Conservation (phyloP, 768 basidiomycete genomes). For the Auriscalpium vulgare region DNA sequence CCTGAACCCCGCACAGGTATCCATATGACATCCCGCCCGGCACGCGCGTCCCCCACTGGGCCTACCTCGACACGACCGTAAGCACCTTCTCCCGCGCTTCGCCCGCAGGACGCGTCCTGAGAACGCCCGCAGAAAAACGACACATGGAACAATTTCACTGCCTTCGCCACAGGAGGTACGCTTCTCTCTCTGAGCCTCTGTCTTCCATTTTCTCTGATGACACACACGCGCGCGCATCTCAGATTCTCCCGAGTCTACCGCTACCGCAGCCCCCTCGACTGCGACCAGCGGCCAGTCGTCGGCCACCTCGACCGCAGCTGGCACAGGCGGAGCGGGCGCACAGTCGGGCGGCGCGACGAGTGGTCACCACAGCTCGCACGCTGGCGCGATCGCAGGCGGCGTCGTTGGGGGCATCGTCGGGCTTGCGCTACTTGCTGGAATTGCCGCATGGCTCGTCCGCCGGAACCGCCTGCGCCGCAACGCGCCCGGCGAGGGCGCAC, state of each 20-base stretch:
- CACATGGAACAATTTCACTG: slow-evolving; percentile 4
- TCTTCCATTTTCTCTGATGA: background rate
- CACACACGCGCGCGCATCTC: background rate
- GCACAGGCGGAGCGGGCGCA: background rate
- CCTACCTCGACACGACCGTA: slow-evolving; percentile 38
- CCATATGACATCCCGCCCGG: slow-evolving; percentile 27
- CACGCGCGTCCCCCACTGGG: slow-evolving; percentile 42
- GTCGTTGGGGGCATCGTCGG: slow-evolving; percentile 46
- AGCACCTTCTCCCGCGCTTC: background rate
- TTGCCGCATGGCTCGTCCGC: slow-evolving; percentile 32
- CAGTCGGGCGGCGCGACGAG: background rate
- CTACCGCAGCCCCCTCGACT: slow-evolving; percentile 2
- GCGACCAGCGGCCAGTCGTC: slow-evolving; percentile 8
- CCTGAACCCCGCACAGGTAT: background rate
- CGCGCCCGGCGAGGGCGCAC: slow-evolving; percentile 6
- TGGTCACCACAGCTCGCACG: slow-evolving; percentile 19
- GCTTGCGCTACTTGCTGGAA: slow-evolving; percentile 34
- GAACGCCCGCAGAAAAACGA: background rate
- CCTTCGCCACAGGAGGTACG: background rate
- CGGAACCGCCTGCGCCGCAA: slow-evolving; percentile 20
- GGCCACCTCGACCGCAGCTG: background rate
- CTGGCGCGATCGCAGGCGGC: slow-evolving; percentile 61
- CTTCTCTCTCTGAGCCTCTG: no score
- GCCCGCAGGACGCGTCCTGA: background rate
- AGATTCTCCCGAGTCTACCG: background rate